Evolutionary conservation across 2,329 filamentous ascomycete genomes (phyloP).

Genomic region (Scedosporium apiospermum): DNA sequence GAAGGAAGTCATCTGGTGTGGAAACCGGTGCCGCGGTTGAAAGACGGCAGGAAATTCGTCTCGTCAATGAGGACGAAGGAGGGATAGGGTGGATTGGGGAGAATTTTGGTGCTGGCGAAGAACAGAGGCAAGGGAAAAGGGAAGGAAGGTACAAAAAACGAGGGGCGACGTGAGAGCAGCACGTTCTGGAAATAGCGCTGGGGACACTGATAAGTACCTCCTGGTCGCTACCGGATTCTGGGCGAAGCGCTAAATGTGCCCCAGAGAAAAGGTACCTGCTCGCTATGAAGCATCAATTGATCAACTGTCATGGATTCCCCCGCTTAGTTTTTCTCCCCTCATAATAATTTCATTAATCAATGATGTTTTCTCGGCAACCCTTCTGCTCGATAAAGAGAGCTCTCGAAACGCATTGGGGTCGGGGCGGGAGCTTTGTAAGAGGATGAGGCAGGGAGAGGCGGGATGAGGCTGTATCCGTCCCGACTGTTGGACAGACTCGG

Average conservation of each 20-base stretch:
- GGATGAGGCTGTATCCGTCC: background rate
- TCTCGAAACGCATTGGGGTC: background rate
- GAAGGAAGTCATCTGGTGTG: background rate
- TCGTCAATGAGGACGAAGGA: constrained; percentile 3
- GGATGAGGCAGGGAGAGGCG: background rate
- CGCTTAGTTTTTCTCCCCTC: too few species aligned
- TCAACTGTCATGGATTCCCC: too few species aligned
- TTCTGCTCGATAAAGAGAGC: background rate
- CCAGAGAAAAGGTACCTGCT: too few species aligned
- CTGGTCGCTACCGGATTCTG: too few species aligned
- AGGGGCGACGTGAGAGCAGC: background rate
- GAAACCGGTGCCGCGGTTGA: background rate
- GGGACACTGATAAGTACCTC: background rate
- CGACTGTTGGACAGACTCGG: background rate
- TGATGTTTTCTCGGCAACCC: too few species aligned
- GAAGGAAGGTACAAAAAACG: constrained; percentile 2
- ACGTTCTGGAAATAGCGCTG: background rate
- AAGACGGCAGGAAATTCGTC: constrained; percentile 1
- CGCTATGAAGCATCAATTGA: too few species aligned
- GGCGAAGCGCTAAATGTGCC: too few species aligned
- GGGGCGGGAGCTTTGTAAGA: background rate
- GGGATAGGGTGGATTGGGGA: background rate
- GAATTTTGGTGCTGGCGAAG: background rate
- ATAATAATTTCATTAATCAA: too few species aligned
- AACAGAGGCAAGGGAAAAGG: constrained; percentile 4